phyloP scores from a whole-genome alignment of 139 green algal genomes.

The Nannochloris sp. region DNA sequence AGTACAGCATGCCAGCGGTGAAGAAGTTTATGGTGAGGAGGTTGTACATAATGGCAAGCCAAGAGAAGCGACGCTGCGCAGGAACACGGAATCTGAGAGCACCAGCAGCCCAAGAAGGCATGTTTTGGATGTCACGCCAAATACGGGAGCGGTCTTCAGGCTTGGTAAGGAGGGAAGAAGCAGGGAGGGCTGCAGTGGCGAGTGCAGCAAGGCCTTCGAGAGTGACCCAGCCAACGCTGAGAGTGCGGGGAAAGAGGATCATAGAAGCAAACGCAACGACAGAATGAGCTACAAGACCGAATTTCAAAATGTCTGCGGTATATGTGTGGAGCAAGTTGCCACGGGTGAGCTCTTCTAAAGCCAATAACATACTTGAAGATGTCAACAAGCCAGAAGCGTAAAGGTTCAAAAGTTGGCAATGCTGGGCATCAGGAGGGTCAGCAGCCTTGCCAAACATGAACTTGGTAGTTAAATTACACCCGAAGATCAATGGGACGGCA shows the following conservation, averaged over 20 bases:
- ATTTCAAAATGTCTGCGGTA: conserved; percentile 19
- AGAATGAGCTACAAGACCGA: background rate
- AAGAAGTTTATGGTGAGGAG: background rate
- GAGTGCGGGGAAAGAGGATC: background rate
- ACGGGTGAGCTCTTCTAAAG: conserved; percentile 5
- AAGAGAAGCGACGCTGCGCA: background rate
- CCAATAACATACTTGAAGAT: background rate
- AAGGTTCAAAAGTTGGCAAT: conserved; percentile 13
- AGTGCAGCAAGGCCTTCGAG: background rate
- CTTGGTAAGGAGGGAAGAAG: conserved; percentile 1
- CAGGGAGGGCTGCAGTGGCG: conserved; percentile 9
- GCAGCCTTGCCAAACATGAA: conserved; percentile 18
- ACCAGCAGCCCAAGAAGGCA: background rate
- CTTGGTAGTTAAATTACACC: background rate
- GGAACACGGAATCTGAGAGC: background rate
- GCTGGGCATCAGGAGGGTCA: conserved; percentile 15
- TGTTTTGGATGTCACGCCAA: conserved; percentile 5
- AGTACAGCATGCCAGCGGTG: background rate
- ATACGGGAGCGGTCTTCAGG: background rate
- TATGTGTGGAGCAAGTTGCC: background rate
- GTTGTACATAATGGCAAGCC: background rate
- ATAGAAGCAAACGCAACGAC: background rate
- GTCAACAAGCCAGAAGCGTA: conserved; percentile 1
- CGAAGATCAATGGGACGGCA: background rate
- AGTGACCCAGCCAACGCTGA: background rate